These are phyloP conservation scores for Cytospora piceicola DNA, from an alignment of 2,329 filamentous ascomycete genomes.

Conservation along the genomic window DNA sequence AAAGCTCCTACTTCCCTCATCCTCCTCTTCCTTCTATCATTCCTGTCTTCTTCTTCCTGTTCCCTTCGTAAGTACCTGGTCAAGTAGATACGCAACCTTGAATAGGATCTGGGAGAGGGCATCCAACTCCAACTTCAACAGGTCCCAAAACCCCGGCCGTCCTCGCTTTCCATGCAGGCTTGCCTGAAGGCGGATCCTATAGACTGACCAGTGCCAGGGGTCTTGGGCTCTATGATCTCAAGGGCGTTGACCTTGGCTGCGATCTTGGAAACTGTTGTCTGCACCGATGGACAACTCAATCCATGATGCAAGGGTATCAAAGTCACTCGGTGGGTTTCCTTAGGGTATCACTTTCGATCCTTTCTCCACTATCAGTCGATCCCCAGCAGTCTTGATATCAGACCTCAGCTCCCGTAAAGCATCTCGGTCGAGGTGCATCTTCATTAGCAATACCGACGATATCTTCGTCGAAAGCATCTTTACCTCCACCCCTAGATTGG, in stretches of 20 bases:
- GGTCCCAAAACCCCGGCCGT: neutral
- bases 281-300: neutral
- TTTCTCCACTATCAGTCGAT: slow-evolving; percentile 27
- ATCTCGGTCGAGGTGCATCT: slow-evolving; percentile 32
- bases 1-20: neutral
- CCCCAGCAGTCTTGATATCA: slow-evolving; percentile 28
- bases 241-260: neutral
- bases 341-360: slow-evolving; percentile 27
- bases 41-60: neutral
- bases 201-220: too few species aligned
- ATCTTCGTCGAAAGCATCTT: slow-evolving; percentile 37
- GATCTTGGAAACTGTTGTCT: neutral
- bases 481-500: slow-evolving; percentile 40
- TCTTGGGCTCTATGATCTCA: neutral
- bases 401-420: slow-evolving; percentile 27
- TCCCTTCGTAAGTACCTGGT: too few species aligned
- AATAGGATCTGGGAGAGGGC: neutral
- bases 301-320: neutral
- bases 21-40: neutral
- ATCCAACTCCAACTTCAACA: neutral
- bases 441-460: slow-evolving; percentile 37
- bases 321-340: neutral
- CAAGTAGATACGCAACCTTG: neutral
- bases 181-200: neutral
- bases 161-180: neutral